Conservation (phyloP, 164 flowering plant species). For the Chimonanthus praecox region DNA sequence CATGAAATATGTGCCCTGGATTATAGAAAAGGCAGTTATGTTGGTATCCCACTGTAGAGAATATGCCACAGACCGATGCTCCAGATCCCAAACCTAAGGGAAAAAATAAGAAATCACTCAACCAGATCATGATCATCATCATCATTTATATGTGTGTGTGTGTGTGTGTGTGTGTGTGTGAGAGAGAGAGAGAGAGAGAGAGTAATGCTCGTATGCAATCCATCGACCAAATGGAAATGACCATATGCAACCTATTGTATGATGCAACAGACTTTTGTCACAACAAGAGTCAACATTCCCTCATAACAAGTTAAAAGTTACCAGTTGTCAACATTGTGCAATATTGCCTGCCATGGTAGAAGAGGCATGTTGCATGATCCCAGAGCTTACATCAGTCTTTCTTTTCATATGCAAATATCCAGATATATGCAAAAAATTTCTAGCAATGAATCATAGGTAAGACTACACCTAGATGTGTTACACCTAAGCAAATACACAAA, state of each 20-base stretch:
- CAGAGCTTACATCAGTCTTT: too few relatives aligned
- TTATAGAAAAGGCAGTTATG: conserved; percentile 74
- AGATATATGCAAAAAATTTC: too few relatives aligned
- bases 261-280: background rate
- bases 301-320: background rate
- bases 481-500: too few relatives aligned
- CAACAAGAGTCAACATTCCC: background rate
- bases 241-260: background rate
- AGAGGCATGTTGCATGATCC: too few relatives aligned
- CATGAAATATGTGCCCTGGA: conserved; percentile 68
- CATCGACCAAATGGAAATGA: background rate
- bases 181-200: background rate
- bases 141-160: background rate
- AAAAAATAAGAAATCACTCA: conserved; percentile 4
- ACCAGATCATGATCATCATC: background rate
- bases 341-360: too few relatives aligned
- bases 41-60: conserved; percentile 71
- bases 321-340: too few relatives aligned
- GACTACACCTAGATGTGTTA: too few relatives aligned
- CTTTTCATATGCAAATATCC: too few relatives aligned
- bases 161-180: background rate
- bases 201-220: background rate
- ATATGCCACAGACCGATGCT: conserved; percentile 40
- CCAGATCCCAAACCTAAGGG: conserved; percentile 79
- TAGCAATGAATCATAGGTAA: too few relatives aligned